Evolutionary conservation across 441 rosid species (phyloP).

Genomic region (Pelargonium cotyledonis): DNA sequence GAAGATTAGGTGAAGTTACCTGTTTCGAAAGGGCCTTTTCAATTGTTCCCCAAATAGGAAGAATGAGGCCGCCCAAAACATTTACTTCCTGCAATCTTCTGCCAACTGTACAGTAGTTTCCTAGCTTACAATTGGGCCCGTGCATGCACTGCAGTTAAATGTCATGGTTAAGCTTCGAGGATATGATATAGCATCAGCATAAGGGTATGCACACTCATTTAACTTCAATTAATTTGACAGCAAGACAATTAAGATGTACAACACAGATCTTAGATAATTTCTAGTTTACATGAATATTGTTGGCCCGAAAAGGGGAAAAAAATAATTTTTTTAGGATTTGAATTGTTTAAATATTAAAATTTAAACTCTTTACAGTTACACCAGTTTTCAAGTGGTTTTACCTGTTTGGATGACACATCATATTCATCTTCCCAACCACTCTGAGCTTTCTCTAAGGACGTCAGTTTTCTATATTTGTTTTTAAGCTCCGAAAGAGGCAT

Average conservation of each 20-base stretch:
- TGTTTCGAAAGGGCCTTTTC: constrained; percentile 96
- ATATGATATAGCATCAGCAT: neutral
- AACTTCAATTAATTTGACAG: neutral
- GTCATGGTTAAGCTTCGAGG: constrained; percentile 2
- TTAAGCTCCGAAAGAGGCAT: constrained; percentile 81
- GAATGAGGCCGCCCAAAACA: constrained; percentile 94
- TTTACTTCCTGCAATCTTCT: constrained; percentile 89
- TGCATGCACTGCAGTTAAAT: constrained; percentile 84
- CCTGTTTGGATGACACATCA: constrained; percentile 94
- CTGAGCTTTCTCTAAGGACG: constrained; percentile 69
- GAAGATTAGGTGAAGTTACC: constrained; percentile 33
- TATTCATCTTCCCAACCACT: constrained; percentile 96
- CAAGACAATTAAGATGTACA: neutral
- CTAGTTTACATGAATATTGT: too few species aligned
- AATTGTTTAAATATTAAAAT: neutral
- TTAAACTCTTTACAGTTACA: neutral
- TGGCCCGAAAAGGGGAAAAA: neutral
- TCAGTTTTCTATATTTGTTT: constrained; percentile 69
- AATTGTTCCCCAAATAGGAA: constrained; percentile 97
- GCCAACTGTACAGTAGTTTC: constrained; percentile 88
- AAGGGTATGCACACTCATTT: constrained; percentile 4
- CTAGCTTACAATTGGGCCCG: constrained; percentile 91
- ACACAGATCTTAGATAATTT: neutral
- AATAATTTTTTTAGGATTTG: neutral
- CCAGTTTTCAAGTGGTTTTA: constrained; percentile 19